These are phyloP conservation scores for Flaveria linearis DNA, from an alignment of 129 eudicot genomes.

Conservation along the genomic window DNA sequence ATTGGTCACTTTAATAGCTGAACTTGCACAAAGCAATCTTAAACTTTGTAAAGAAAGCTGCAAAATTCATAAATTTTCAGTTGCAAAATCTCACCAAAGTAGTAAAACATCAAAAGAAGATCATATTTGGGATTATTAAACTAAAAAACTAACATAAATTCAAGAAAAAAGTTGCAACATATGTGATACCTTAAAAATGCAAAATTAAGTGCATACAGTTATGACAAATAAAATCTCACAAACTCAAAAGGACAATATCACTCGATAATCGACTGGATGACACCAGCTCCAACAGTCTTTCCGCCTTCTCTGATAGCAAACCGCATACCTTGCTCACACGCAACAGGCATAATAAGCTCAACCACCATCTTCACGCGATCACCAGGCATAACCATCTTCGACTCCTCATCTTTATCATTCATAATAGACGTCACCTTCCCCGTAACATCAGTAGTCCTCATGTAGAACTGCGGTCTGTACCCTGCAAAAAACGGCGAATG, in stretches of 20 bases:
- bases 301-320: constrained; percentile 99
- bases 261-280: constrained; percentile 68
- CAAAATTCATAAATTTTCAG: no score
- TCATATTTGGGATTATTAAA: no score
- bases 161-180: no score
- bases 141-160: no score
- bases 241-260: constrained; percentile 38
- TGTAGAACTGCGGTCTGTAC: constrained; percentile 86
- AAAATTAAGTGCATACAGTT: neutral
- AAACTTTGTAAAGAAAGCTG: no score
- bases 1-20: neutral
- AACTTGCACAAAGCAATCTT: neutral
- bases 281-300: constrained; percentile 98
- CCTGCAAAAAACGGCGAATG: constrained; percentile 87
- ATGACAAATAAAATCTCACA: constrained; percentile 27
- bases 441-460: constrained; percentile 91
- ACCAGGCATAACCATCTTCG: constrained; percentile 97
- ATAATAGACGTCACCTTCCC: constrained; percentile 68
- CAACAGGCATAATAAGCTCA: constrained; percentile 78
- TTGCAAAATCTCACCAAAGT: no score
- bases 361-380: constrained; percentile 92
- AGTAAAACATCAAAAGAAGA: no score
- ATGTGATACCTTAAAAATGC: no score
- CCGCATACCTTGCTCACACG: constrained; percentile 89
- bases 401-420: constrained; percentile 81